phyloP scores from a whole-genome alignment of 306 rosid genomes.

The Medicago ruthenica region DNA sequence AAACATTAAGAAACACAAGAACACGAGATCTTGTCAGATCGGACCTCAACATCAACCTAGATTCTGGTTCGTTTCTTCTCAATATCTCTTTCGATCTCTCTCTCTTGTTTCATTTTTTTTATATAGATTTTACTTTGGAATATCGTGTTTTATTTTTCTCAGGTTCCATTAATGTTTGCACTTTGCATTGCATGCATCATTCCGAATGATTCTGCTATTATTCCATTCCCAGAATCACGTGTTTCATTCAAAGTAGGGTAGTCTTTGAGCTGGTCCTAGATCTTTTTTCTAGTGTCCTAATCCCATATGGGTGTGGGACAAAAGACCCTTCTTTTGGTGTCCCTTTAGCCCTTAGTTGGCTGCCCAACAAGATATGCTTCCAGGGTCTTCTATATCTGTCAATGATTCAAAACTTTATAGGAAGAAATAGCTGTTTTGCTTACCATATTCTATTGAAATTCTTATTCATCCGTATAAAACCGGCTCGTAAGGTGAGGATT shows the following conservation, averaged over 20 bases:
- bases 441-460: not conserved
- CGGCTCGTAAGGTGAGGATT: too few relatives aligned
- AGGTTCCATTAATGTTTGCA: not conserved
- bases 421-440: not conserved
- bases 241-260: not conserved
- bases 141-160: not conserved
- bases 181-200: constrained; percentile 33
- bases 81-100: constrained; percentile 1
- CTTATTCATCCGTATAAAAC: too few relatives aligned
- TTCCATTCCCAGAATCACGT: not conserved
- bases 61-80: constrained; percentile 45
- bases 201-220: not conserved
- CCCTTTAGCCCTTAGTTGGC: not conserved
- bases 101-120: not conserved
- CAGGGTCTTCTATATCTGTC: constrained; percentile 13
- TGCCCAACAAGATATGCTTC: constrained; percentile 11
- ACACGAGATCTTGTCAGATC: constrained; percentile 73
- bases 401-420: constrained; percentile 13
- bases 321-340: not conserved
- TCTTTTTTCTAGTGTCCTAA: not conserved
- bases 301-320: not conserved
- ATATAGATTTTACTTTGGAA: not conserved
- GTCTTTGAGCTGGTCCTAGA: constrained; percentile 3
- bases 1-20: not conserved
- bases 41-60: constrained; percentile 44